These are phyloP conservation scores for Fomes fomentarius DNA, from an alignment of 1,284 basidiomycete species.

Conservation along the genomic window DNA sequence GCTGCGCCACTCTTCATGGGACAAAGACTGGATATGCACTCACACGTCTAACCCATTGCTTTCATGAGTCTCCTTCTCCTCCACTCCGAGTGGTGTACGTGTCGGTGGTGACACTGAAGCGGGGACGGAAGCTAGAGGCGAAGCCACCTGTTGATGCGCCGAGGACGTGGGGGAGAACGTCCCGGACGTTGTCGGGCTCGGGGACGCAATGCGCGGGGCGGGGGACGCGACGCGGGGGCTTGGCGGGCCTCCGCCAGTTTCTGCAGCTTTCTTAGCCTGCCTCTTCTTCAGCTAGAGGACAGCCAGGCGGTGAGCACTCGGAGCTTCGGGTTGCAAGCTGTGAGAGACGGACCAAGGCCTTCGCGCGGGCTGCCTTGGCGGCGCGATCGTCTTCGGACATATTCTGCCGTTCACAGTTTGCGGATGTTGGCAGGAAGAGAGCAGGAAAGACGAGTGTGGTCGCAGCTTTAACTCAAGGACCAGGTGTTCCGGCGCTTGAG, in stretches of 20 bases:
- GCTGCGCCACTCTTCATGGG: background rate
- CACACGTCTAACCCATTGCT: constrained; percentile 34
- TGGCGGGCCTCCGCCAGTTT: constrained; percentile 31
- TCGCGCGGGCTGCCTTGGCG: constrained; percentile 77
- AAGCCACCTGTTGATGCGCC: constrained; percentile 21
- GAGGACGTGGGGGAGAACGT: constrained; percentile 49
- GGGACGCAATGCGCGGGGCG: constrained; percentile 33
- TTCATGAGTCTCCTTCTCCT: constrained; percentile 22
- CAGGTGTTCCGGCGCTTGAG: constrained; percentile 6
- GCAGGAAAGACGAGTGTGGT: background rate
- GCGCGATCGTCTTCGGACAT: constrained; percentile 76
- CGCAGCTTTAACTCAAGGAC: background rate
- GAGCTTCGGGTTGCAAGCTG: constrained; percentile 10
- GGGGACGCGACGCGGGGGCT: constrained; percentile 34
- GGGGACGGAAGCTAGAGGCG: constrained; percentile 45
- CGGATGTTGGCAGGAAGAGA: background rate
- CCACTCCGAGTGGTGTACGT: constrained; percentile 18
- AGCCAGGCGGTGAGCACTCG: constrained; percentile 15
- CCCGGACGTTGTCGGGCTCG: constrained; percentile 52
- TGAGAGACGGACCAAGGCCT: constrained; percentile 62
- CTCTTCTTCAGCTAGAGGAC: constrained; percentile 63
- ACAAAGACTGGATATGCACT: constrained; percentile 23
- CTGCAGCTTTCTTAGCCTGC: constrained; percentile 64
- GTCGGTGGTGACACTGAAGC: constrained; percentile 22
- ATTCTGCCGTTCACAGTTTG: constrained; percentile 26